Conservation (phyloP, 805 yeast genomes). For the Kazachstania taianensis region DNA sequence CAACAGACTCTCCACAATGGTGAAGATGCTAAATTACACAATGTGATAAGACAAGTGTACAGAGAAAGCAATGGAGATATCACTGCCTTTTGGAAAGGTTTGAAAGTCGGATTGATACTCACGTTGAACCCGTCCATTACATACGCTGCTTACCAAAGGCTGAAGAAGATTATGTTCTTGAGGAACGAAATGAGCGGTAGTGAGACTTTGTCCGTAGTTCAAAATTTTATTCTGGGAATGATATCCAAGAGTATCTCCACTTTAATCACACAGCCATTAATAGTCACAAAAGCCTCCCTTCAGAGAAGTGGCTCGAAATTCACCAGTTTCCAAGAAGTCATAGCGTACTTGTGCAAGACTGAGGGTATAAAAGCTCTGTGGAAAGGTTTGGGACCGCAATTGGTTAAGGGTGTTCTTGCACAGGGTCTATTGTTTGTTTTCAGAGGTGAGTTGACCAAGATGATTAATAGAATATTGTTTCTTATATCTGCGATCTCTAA, state of each 20-base stretch:
- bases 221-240: constrained; percentile 69
- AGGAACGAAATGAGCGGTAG: constrained; percentile 12
- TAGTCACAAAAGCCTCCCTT: constrained; percentile 73
- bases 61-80: constrained; percentile 53
- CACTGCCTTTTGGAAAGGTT: constrained; percentile 72
- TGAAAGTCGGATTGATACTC: constrained; percentile 67
- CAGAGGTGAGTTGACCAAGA: constrained; percentile 50
- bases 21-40: constrained; percentile 20
- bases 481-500: constrained; percentile 1
- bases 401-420: constrained; percentile 70
- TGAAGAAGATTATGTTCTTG: constrained; percentile 41
- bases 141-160: constrained; percentile 67
- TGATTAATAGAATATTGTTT: constrained; percentile 7
- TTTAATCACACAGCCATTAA: constrained; percentile 70
- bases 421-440: constrained; percentile 79
- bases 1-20: constrained; percentile 44
- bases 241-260: constrained; percentile 74
- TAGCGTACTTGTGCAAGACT: constrained; percentile 46
- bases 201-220: constrained; percentile 41
- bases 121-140: constrained; percentile 82
- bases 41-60: constrained; percentile 34
- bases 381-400: constrained; percentile 75
- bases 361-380: constrained; percentile 61
- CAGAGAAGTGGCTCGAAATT: constrained; percentile 45
- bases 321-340: constrained; percentile 51